Evolutionary conservation across 2,329 filamentous ascomycete genomes (phyloP), one percentile per base, ranked within the genome.

Genomic region (Penicillium polonicum): DNA sequence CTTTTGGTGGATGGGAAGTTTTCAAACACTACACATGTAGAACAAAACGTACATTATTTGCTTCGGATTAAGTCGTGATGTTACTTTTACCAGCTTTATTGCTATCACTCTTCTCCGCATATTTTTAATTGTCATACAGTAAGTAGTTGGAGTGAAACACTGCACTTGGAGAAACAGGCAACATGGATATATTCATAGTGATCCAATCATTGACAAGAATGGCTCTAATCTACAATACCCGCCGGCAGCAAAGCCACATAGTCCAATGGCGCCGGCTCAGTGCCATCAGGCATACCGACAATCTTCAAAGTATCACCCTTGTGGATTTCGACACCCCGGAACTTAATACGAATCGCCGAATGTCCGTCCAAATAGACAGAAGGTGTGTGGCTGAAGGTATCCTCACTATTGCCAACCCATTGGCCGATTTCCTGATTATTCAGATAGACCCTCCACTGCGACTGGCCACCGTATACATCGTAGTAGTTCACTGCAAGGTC

Each of bases 401-500:
- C 77, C 67, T 88, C 85, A n/a, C 79, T 73, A 60, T 89, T 78
- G 0, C 85, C 85, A 25, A 74, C 70, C 87, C 87, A 90, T 12
- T 70, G 63, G 0, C 85, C 86, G 1, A 90, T 63, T 7, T 78
- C 67, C 13, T 71, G 65, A 31, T 82, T 78, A 59, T 84, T 83
- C 5, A 89, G 65, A 49, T 74, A 83, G 1, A 88, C 61, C 58
- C 81, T 74, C 69, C 81, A 90, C 2, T 76, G 74, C 2, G 87
- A 78, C 55, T 77, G 78, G 0, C 87, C 87, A n/a, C 79, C 80
- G 29, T 79, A 78, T 8, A 87, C 58, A 65, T 90, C 86, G 62
- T 82, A 89, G 67, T 89, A 90, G 59, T 87, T 88, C 8, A 90
- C 79, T 0, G 83, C 85, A 3, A 90, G 59, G 62, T 88, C 81